Evolutionary conservation across 1,284 basidiomycete genomes (phyloP).

Genomic region (Calocybe gambosa): DNA sequence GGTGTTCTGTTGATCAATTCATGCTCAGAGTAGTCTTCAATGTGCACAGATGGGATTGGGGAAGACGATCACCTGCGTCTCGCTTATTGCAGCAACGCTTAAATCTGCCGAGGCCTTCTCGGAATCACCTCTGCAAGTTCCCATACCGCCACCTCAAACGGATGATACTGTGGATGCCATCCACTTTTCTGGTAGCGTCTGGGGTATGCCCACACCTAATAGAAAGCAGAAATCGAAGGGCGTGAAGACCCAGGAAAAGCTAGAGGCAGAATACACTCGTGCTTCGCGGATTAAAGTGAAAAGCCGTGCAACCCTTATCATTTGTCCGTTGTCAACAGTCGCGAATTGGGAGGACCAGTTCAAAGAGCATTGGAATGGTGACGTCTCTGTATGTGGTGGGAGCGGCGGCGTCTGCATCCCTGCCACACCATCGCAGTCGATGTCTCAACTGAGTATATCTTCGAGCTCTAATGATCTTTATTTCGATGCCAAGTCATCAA

Average conservation of each 20-base stretch:
- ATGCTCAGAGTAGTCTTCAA: background rate
- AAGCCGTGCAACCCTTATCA: slow-evolving; percentile 87
- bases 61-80: slow-evolving; percentile 93
- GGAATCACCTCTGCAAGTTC: slow-evolving; percentile 43
- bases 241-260: slow-evolving; percentile 57
- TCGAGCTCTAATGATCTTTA: slow-evolving; percentile 25
- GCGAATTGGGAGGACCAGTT: slow-evolving; percentile 99
- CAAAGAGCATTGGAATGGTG: slow-evolving; percentile 88
- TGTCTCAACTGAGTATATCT: slow-evolving; percentile 21
- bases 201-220: slow-evolving; percentile 66
- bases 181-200: slow-evolving; percentile 74
- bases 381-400: slow-evolving; percentile 79
- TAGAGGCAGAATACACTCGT: slow-evolving; percentile 60
- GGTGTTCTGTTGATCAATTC: background rate
- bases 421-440: slow-evolving; percentile 22
- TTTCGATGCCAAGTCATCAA: slow-evolving; percentile 29
- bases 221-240: slow-evolving; percentile 59
- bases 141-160: slow-evolving; percentile 32
- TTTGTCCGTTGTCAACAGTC: slow-evolving; percentile 95
- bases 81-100: slow-evolving; percentile 86
- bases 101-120: slow-evolving; percentile 68
- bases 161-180: slow-evolving; percentile 40
- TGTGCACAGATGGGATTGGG: slow-evolving; percentile 96
- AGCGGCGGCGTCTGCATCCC: slow-evolving; percentile 37
- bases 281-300: slow-evolving; percentile 70